Base-by-base conservation (phyloP, 768 basidiomycete genomes). In the Rhodotorula diobovata region DNA sequence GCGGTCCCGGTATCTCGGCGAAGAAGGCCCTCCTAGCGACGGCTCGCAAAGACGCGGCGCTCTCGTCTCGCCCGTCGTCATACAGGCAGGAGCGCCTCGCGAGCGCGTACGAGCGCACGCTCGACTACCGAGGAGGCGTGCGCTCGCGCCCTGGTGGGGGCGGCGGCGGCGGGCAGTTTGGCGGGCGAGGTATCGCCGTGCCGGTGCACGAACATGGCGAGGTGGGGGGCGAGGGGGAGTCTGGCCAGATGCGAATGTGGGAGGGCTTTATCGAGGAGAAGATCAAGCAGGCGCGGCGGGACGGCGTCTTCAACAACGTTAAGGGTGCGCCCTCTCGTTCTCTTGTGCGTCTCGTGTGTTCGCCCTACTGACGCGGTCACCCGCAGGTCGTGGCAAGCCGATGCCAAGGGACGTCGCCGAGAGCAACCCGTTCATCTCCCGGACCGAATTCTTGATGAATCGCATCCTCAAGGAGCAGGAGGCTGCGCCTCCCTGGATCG, bases 401-500 rank as follows among this genome's bases (percentile, higher is more conserved):
- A 80, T 88, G 10, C 73, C 77, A 2, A 76, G 79, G 50, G 78
- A 81, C 60, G 79, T 75, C 3, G 85, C 85, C 35, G 85, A 86
- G 70, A 78, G 80, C n/a, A 87, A 87, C 75, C 86, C 85, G 20
- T 87, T 86, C 80, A 88, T 93, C 69, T 85, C 85, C 11, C 20
- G 67, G 61, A 89, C 90, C 74, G 90, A 92, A 77, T 90, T 88
- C 75, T 81, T 93, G 59, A 87, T 93, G 88, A 93, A 92, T 75
- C 86, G 91, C 21, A 90, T 91, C 68, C 85, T 93, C 14, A 87
- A 90, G 77, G 83, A 86, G 61, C 88, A 91, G 73, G 90, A 89
- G n/a, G 89, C 88, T 12, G 85, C 86, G 8, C 91, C 91, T 41
- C 88, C 90, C 8, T 93, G 91, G 91, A 87, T 93, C 2, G 90